A percentile compares a stretch with the other conserved stretches of the same genome.
phyloP scores from a whole-genome alignment of 2,329 filamentous ascomycete genomes.

The Colletotrichum abscissum region DNA sequence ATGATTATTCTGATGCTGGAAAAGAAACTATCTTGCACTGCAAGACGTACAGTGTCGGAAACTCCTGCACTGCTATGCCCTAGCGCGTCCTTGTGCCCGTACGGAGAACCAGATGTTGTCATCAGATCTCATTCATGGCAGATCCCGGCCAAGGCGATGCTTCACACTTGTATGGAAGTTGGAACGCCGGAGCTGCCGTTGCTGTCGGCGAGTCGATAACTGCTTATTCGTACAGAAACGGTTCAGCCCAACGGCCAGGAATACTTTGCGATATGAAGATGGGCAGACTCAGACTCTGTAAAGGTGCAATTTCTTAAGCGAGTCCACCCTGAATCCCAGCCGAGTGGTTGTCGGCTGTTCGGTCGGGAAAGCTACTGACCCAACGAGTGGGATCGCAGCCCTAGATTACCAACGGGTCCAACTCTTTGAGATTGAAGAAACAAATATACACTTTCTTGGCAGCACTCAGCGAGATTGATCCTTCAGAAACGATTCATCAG shows the following conservation, averaged over 20 bases:
- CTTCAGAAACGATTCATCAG: neutral
- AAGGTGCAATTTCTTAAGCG: neutral
- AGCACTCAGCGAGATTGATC: neutral
- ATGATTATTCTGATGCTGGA: neutral
- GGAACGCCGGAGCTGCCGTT: neutral
- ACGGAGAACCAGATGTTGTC: neutral
- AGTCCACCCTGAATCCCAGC: neutral
- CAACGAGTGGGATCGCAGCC: neutral
- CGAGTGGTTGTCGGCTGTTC: neutral
- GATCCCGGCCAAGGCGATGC: slow-evolving; percentile 5
- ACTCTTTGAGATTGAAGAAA: neutral
- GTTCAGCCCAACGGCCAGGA: neutral
- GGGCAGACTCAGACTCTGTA: neutral
- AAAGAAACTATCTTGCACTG: neutral
- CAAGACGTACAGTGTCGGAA: neutral
- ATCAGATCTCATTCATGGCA: slow-evolving; percentile 16
- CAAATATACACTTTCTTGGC: slow-evolving; percentile 1
- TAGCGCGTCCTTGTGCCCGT: neutral
- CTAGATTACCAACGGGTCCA: neutral
- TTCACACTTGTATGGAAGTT: neutral
- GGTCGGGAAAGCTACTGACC: neutral
- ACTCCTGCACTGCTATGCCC: neutral
- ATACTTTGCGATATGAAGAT: slow-evolving; percentile 12
- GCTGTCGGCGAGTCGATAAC: neutral
- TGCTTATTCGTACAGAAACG: neutral